Conservation (phyloP, 169 alveolate species). For the Cyclospora cayetanensis region DNA sequence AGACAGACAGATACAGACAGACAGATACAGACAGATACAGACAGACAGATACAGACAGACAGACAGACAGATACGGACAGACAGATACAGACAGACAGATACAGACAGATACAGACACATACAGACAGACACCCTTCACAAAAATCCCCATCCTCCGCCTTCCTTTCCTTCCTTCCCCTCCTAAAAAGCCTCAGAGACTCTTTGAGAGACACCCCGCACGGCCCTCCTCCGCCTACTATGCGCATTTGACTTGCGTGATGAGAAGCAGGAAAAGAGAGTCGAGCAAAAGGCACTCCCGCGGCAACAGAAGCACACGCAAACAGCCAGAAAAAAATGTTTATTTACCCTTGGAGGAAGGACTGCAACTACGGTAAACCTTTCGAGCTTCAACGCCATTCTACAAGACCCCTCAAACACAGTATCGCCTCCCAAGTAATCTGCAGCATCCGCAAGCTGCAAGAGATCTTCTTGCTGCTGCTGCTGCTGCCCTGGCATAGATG, state of each 20-base stretch:
- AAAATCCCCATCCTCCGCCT: no score
- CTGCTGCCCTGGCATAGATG: slow-evolving; percentile 17
- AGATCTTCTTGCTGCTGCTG: neutral
- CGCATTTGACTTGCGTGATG: no score
- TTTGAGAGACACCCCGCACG: no score
- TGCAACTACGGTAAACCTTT: slow-evolving; percentile 55
- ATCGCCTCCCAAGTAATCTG: slow-evolving; percentile 26
- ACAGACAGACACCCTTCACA: neutral
- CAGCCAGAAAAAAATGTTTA: neutral
- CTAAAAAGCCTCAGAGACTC: no score
- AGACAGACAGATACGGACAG: no score
- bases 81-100: no score
- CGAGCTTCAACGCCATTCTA: slow-evolving; percentile 69
- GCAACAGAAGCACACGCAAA: slow-evolving; percentile 13
- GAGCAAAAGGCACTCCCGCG: slow-evolving; percentile 5
- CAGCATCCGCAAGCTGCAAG: neutral
- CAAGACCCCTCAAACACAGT: slow-evolving; percentile 66
- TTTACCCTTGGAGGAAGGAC: slow-evolving; percentile 68
- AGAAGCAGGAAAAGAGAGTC: neutral
- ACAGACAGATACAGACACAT: no score
- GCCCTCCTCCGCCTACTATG: no score
- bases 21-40: no score
- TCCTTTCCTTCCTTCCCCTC: no score
- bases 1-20: no score
- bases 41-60: no score